A percentile compares a stretch with the other conserved stretches of the same genome.
Conservation (phyloP, 2,329 filamentous ascomycete species). For the Cytospora mali region DNA sequence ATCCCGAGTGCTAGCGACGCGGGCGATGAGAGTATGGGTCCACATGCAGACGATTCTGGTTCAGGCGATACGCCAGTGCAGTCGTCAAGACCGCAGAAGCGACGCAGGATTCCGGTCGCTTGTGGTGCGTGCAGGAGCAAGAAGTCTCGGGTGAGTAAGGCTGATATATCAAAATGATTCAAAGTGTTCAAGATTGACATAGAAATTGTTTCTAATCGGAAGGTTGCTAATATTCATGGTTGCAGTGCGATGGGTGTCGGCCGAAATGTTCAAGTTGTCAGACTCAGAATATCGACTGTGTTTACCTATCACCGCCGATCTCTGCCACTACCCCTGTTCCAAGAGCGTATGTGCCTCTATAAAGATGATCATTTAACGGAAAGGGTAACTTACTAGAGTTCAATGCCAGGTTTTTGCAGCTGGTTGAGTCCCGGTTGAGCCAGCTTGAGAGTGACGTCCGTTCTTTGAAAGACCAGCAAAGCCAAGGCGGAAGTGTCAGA, state of each 20-base stretch:
- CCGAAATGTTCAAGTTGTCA: constrained; percentile 26
- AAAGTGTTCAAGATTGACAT: background rate
- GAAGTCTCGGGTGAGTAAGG: constrained; percentile 28
- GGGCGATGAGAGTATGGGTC: constrained; percentile 14
- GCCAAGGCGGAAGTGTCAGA: constrained; percentile 13
- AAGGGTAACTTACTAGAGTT: background rate
- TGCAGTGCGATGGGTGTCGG: constrained; percentile 27
- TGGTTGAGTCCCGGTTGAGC: constrained; percentile 25
- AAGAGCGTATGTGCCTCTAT: constrained; percentile 18
- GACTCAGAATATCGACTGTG: constrained; percentile 25
- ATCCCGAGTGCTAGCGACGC: constrained; percentile 19
- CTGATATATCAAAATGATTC: background rate
- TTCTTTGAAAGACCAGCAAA: constrained; percentile 15
- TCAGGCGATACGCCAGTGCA: background rate
- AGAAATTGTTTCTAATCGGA: background rate
- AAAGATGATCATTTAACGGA: too few relatives aligned
- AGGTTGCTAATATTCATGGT: constrained; percentile 7
- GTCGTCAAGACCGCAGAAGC: constrained; percentile 24
- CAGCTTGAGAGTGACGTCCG: constrained; percentile 26
- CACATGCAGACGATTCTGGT: constrained; percentile 7
- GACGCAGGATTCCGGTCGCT: constrained; percentile 25
- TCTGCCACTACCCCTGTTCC: constrained; percentile 26
- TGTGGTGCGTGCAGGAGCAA: constrained; percentile 27
- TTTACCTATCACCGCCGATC: constrained; percentile 26
- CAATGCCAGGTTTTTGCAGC: constrained; percentile 18